These are phyloP conservation scores for Ascochyta clinopodiicola DNA, from an alignment of 2,329 filamentous ascomycete genomes.

Conservation along the genomic window DNA sequence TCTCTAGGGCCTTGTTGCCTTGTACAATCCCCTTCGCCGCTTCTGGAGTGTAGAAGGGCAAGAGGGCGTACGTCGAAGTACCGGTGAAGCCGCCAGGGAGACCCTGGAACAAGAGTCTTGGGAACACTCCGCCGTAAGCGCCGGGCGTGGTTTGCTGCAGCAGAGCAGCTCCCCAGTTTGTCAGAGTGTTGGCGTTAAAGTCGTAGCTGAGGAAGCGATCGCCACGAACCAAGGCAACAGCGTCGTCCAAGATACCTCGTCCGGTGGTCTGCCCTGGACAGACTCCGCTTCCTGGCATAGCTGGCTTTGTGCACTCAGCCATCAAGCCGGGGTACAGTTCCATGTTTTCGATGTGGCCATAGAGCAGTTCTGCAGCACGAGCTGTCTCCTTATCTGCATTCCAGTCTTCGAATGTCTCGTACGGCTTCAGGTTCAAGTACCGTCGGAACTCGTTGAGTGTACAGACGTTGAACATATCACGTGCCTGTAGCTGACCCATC, in stretches of 20 bases:
- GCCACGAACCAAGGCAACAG: constrained; percentile 75
- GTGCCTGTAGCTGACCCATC: constrained; percentile 76
- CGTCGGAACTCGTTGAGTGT: constrained; percentile 84
- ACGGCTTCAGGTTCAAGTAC: constrained; percentile 78
- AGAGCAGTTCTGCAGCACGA: constrained; percentile 61
- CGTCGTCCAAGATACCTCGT: constrained; percentile 76
- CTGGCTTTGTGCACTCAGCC: constrained; percentile 76
- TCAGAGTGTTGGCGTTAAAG: constrained; percentile 53
- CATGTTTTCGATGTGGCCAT: constrained; percentile 79
- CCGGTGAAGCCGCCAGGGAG: constrained; percentile 58
- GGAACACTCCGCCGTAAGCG: constrained; percentile 56
- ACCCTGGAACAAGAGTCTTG: constrained; percentile 52
- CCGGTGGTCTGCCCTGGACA: constrained; percentile 77
- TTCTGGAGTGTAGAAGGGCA: constrained; percentile 61
- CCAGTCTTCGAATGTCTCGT: constrained; percentile 81
- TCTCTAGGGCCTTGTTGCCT: constrained; percentile 53
- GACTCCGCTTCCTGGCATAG: constrained; percentile 68
- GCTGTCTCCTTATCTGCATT: constrained; percentile 77
- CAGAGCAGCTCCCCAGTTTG: constrained; percentile 59
- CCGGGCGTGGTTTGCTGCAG: constrained; percentile 49
- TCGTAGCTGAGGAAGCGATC: constrained; percentile 79
- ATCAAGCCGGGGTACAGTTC: constrained; percentile 83
- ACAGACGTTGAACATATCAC: constrained; percentile 74
- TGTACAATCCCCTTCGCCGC: constrained; percentile 56
- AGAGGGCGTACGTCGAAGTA: constrained; percentile 56